Base-by-base conservation (phyloP, 23 red algal genomes). In the Gracilaria caudata region DNA sequence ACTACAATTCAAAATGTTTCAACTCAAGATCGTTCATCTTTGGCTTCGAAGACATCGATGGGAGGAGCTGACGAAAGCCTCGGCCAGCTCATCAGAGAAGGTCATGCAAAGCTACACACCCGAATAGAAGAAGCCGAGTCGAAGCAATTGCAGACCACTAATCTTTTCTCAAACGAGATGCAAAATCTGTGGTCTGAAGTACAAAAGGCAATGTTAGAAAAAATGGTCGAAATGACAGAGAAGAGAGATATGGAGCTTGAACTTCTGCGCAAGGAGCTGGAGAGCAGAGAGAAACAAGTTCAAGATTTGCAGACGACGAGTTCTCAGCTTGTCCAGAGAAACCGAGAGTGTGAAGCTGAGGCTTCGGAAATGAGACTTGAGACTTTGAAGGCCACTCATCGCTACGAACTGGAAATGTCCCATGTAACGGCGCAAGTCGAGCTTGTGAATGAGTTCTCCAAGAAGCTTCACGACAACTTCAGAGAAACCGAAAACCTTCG, bases 381-480 rank as follows among this genome's bases (percentile, higher is more conserved):
- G 65, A 86, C 16, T 26, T 35, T 68, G 65, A 86, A 73, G 21
- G 34, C 82, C 16, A 64, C 82, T 74, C 82, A 86, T 66, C 63
- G 65, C 17, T 86, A 86, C 17, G 64, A 86, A 24, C 63, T 86
- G 4, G 82, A 86, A 47, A 86, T 86, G 82, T 70, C 82, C 29
- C 82, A 86, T 33, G 82, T 86, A 12, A 73, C 64, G 16, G 82
- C 82, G 11, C 82, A 86, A 20, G 82, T 86, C 11, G 82, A 86
- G 65, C 82, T 86, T 23, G 82, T 86, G 25, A 86, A 86, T 61
- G 82, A 86, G 41, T 86, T 86, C 20, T 86, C 82, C 14, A 86
- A 86, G 68, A 86, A 86, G 82, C 68, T 86, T 38, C 82, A 86
- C 72, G 82, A 86, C 26, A 86, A 86, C 64, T 86, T 86, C 45